Percentiles rank a stretch among this genome's conserved stretches.
These are phyloP conservation scores for Xylona heveae DNA, from an alignment of 495 filamentous ascomycete genomes.

Conservation along the genomic window DNA sequence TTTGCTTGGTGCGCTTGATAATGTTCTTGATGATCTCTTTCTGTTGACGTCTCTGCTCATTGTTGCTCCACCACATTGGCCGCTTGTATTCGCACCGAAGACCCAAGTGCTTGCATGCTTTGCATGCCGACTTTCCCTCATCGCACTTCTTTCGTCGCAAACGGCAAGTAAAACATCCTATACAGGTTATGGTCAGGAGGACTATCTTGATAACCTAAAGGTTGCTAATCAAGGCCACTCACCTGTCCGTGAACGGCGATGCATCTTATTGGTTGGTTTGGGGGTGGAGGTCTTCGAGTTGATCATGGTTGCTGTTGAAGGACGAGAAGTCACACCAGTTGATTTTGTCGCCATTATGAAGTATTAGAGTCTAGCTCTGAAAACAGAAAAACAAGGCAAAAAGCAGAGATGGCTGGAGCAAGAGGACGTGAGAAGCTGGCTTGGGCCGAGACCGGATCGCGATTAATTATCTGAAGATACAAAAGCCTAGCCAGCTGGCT, in stretches of 20 bases:
- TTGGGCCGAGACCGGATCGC: slow-evolving; percentile 11
- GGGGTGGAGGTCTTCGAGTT: slow-evolving; percentile 26
- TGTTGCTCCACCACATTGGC: slow-evolving; percentile 91
- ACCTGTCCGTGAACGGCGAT: slow-evolving; percentile 88
- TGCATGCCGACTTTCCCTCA: slow-evolving; percentile 69
- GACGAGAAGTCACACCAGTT: slow-evolving; percentile 8
- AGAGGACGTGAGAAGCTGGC: not conserved
- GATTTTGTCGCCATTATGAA: slow-evolving; percentile 13
- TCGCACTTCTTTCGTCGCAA: slow-evolving; percentile 95
- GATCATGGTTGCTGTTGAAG: slow-evolving; percentile 18
- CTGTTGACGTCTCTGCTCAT: slow-evolving; percentile 59
- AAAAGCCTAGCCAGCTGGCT: slow-evolving; percentile 22
- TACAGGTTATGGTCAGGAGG: slow-evolving; percentile 4
- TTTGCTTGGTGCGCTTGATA: slow-evolving; percentile 88
- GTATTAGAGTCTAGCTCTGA: not conserved
- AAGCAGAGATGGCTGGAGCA: not conserved
- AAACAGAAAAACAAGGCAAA: not conserved
- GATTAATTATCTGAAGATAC: slow-evolving; percentile 10
- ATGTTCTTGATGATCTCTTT: slow-evolving; percentile 93
- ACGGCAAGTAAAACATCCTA: slow-evolving; percentile 95
- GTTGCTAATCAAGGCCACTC: slow-evolving; percentile 15
- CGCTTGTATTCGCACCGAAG: slow-evolving; percentile 88
- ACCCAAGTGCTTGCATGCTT: slow-evolving; percentile 71
- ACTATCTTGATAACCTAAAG: slow-evolving; percentile 1
- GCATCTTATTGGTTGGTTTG: slow-evolving; percentile 57